Evolutionary conservation across 75 land plant species (phyloP).

Genomic region (Picea sitchensis): DNA sequence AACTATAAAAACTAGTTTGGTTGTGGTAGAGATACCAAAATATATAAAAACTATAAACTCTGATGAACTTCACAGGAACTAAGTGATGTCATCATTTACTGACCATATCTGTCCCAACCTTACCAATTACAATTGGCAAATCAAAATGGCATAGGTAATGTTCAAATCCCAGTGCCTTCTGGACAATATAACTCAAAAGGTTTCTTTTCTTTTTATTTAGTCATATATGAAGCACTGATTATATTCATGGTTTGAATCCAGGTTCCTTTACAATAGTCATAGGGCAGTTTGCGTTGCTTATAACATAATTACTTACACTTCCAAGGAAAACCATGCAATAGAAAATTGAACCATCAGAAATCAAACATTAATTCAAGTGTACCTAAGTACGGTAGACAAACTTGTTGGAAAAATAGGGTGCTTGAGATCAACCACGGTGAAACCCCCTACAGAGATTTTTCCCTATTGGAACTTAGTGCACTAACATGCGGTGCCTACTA

Average conservation of each 20-base stretch:
- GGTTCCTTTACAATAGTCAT: conserved; percentile 48
- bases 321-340: conserved; percentile 50
- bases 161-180: neutral
- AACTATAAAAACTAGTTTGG: too few species aligned
- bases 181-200: neutral
- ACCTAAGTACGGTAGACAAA: too few species aligned
- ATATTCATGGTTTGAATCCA: conserved; percentile 7
- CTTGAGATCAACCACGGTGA: too few species aligned
- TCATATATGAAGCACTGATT: neutral
- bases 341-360: too few species aligned
- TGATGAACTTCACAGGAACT: neutral
- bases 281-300: conserved; percentile 36
- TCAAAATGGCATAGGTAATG: neutral
- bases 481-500: too few species aligned
- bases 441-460: too few species aligned
- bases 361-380: too few species aligned
- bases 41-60: neutral
- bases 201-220: neutral
- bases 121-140: neutral
- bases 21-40: too few species aligned
- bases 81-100: neutral
- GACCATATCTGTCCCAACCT: neutral
- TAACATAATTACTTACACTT: conserved; percentile 45
- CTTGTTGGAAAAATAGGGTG: too few species aligned
- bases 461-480: too few species aligned